These are phyloP conservation scores for Penicillium sp. DNA, from an alignment of 2,329 filamentous ascomycete species.

Conservation along the genomic window DNA sequence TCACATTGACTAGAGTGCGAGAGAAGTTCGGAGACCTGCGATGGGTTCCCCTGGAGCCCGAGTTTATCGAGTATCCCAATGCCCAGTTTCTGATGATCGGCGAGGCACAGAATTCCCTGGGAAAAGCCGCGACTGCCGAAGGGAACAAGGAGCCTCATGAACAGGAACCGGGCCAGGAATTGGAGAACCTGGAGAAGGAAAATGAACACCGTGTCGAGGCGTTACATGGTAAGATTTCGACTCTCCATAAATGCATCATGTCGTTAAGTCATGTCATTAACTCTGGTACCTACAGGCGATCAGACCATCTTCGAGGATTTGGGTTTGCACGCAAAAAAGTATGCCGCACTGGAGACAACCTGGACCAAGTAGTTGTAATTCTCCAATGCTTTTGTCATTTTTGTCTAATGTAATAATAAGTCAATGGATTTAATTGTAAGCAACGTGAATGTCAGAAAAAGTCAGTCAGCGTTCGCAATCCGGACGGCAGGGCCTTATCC, in stretches of 20 bases:
- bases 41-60: slow-evolving; percentile 72
- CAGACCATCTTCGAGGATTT: slow-evolving; percentile 61
- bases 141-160: slow-evolving; percentile 54
- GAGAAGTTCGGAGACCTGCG: slow-evolving; percentile 70
- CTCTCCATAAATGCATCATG: background rate
- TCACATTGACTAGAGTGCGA: slow-evolving; percentile 51
- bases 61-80: slow-evolving; percentile 71
- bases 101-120: slow-evolving; percentile 40
- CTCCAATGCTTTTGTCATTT: background rate
- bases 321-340: slow-evolving; percentile 60
- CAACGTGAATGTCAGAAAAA: background rate
- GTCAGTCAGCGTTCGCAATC: no score
- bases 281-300: slow-evolving; percentile 47
- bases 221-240: slow-evolving; percentile 48
- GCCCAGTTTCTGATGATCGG: slow-evolving; percentile 79
- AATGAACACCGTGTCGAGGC: slow-evolving; percentile 66
- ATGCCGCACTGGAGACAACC: slow-evolving; percentile 61
- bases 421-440: background rate
- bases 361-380: slow-evolving; percentile 44
- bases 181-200: slow-evolving; percentile 73
- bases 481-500: slow-evolving; percentile 1
- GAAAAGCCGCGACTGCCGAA: slow-evolving; percentile 36
- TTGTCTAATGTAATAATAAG: background rate
- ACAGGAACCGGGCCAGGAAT: slow-evolving; percentile 65
- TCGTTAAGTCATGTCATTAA: background rate